phyloP scores from a whole-genome alignment of 345 rosid genomes.

The Lagerstroemia speciosa region DNA sequence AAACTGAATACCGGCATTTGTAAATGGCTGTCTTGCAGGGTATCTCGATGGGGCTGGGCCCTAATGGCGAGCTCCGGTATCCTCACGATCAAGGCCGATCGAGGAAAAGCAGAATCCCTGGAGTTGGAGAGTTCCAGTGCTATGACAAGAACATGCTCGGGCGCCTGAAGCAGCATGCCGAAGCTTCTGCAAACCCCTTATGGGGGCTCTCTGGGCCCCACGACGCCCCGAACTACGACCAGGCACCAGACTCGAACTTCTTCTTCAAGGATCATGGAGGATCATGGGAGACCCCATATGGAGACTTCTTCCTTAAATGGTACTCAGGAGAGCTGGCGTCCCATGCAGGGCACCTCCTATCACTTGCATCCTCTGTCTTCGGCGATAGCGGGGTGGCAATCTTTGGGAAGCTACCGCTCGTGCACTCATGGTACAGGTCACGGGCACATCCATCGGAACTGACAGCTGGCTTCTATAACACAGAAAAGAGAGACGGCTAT shows the following conservation, averaged over 20 bases:
- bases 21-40: constrained; percentile 39
- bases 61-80: constrained; percentile 74
- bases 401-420: constrained; percentile 59
- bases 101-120: constrained; percentile 21
- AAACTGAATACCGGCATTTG: background rate
- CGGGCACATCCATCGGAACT: constrained; percentile 63
- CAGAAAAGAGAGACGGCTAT: constrained; percentile 52
- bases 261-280: constrained; percentile 76
- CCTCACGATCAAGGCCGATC: constrained; percentile 45
- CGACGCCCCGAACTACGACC: constrained; percentile 57
- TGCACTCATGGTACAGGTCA: constrained; percentile 65
- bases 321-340: constrained; percentile 57
- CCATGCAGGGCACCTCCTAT: constrained; percentile 65
- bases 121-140: constrained; percentile 88
- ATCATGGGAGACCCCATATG: constrained; percentile 82
- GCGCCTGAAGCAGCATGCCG: constrained; percentile 59
- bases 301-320: constrained; percentile 85
- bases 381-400: constrained; percentile 24
- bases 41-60: constrained; percentile 77
- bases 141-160: constrained; percentile 71
- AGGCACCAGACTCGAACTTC: constrained; percentile 31
- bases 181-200: constrained; percentile 56
- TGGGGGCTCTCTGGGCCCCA: constrained; percentile 98
- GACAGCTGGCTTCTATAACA: constrained; percentile 74
- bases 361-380: constrained; percentile 51